Percentiles rank a stretch among this genome's conserved stretches.
phyloP scores from a whole-genome alignment of 2,329 filamentous ascomycete species.

The Mollisia scopiformis region DNA sequence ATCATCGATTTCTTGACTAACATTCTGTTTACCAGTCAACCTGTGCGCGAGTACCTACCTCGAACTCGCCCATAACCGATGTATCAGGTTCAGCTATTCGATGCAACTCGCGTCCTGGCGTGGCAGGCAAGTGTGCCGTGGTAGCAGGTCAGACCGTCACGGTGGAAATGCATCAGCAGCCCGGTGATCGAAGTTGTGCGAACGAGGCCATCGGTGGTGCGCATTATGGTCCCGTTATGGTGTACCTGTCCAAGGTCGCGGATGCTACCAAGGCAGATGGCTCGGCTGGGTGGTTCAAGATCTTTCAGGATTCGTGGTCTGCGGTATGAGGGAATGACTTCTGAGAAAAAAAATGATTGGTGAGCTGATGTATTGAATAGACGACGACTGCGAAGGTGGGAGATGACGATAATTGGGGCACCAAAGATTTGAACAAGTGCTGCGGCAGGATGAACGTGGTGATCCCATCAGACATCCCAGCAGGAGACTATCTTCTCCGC shows the following conservation, averaged over 20 bases:
- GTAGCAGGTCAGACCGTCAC: conserved; percentile 49
- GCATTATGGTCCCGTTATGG: conserved; percentile 56
- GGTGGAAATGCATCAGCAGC: conserved; percentile 61
- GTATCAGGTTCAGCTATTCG: conserved; percentile 51
- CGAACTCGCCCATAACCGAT: conserved; percentile 55
- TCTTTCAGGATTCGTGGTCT: conserved; percentile 30
- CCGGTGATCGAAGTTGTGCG: conserved; percentile 47
- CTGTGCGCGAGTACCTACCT: conserved; percentile 51
- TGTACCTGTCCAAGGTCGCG: conserved; percentile 53
- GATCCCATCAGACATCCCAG: conserved; percentile 52
- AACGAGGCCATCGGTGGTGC: conserved; percentile 55
- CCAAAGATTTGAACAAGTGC: conserved; percentile 35
- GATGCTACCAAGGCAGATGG: conserved; percentile 50
- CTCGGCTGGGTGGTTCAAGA: conserved; percentile 53
- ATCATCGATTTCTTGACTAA: conserved; percentile 50
- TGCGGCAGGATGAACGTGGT: conserved; percentile 51
- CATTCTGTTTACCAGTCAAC: conserved; percentile 46
- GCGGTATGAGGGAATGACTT: background rate
- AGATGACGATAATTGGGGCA: conserved; percentile 9
- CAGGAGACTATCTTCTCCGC: conserved; percentile 57
- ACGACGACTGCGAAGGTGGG: background rate
- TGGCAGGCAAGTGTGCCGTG: conserved; percentile 37
- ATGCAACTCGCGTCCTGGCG: conserved; percentile 47
- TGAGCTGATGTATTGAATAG: background rate
- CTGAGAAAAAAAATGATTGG: background rate